phyloP scores from a whole-genome alignment of 2,329 filamentous ascomycete species.

The Tolypocladium inflatum region DNA sequence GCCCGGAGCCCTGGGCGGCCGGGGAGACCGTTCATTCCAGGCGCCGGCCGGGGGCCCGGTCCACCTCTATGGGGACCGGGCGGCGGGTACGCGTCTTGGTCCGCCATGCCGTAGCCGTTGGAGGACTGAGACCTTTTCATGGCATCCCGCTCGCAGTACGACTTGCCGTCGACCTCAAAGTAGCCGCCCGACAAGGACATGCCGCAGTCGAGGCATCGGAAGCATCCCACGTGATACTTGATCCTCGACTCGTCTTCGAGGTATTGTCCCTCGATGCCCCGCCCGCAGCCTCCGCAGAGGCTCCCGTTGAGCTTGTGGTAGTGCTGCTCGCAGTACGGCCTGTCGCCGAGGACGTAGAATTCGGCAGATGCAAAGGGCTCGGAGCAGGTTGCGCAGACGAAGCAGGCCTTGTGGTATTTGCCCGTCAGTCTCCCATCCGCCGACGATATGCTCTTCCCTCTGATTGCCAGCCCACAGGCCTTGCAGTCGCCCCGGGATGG shows the following conservation, averaged over 20 bases:
- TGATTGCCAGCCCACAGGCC: constrained; percentile 68
- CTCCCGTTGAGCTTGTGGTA: constrained; percentile 90
- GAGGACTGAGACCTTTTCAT: constrained; percentile 40
- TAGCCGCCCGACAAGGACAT: constrained; percentile 72
- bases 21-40: constrained; percentile 6
- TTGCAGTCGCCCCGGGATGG: constrained; percentile 68
- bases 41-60: constrained; percentile 12
- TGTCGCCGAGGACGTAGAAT: constrained; percentile 84
- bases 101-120: not conserved
- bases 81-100: constrained; percentile 8
- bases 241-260: constrained; percentile 67
- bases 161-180: constrained; percentile 72
- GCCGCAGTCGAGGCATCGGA: constrained; percentile 74
- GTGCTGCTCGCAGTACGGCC: constrained; percentile 83
- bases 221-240: constrained; percentile 83
- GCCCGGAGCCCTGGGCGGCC: constrained; percentile 9
- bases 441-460: constrained; percentile 87
- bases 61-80: constrained; percentile 4
- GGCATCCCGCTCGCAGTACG: constrained; percentile 84
- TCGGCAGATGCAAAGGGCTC: constrained; percentile 77
- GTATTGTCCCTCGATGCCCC: constrained; percentile 89
- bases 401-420: constrained; percentile 90
- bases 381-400: constrained; percentile 78
- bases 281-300: constrained; percentile 68
- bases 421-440: constrained; percentile 87